Evolutionary conservation across 2,329 filamentous ascomycete genomes (phyloP), one percentile per base, ranked within the genome.

Genomic region (Monosporascus sp.): DNA sequence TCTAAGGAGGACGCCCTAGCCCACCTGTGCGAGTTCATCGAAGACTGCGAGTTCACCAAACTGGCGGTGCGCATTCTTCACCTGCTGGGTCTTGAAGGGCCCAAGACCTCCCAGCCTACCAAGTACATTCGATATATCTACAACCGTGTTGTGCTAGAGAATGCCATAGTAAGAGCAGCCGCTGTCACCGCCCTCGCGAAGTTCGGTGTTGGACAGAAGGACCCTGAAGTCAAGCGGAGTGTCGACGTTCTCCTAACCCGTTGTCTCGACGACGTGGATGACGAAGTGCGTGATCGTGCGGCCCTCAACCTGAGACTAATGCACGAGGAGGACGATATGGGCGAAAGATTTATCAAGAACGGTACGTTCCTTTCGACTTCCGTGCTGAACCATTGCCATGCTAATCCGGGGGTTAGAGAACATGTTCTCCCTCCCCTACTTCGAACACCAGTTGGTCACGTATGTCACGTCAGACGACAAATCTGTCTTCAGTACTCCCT

Each of bases 111-210:
- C 17, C 90, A 97, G 64, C 94, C 94, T 0, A 97, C 94, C 52
- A 97, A 99, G 79, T 99, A 97, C 71, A 96, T 99, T 63, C 89
- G 94, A 53, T 99, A 97, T 73, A 99, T 99, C 68, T 99, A 99
- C 78, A 99, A 99, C 76, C 85, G 94, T 55, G 93, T 99, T 22
- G 94, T 99, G 17, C 76, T 99, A 50, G 94, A 99, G 73, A 99
- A 99, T 68, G 91, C 94, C 41, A 91, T 97, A 58, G 92, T 99
- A 20, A 84, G 94, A 62, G 94, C 94, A 48, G 92, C 94, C 9
- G 94, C 94, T 50, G 95, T 97, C 24, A 97, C 94, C 24, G 94
- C 94, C 3, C 75, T 99, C 57, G 90, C 93, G 64, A 99, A 97
- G 72, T 99, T 99, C 67, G 94, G 94, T 63, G 93, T 97, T 54